These are phyloP conservation scores for Gonapodya sp. DNA, from an alignment of 192 early-diverging fungal genomes.

Conservation along the genomic window DNA sequence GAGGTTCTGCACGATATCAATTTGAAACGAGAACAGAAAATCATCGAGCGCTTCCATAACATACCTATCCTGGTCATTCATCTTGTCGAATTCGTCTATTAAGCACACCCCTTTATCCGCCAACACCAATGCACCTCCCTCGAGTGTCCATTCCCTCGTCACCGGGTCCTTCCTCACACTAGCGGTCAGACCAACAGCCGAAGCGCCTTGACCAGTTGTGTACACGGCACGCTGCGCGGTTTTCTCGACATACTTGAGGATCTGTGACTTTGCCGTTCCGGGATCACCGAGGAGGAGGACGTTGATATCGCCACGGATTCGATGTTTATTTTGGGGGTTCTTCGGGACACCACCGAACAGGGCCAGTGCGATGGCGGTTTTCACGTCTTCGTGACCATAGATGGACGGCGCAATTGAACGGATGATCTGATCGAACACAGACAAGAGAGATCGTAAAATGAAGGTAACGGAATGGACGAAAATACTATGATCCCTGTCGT, in stretches of 20 bases:
- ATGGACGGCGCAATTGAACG: slow-evolving; percentile 97
- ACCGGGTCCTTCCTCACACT: slow-evolving; percentile 75
- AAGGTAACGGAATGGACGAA: not conserved
- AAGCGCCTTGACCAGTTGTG: slow-evolving; percentile 78
- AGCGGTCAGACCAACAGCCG: slow-evolving; percentile 75
- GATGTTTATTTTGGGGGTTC: slow-evolving; percentile 85
- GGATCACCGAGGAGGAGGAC: slow-evolving; percentile 86
- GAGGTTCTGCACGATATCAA: slow-evolving; percentile 51
- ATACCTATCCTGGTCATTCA: slow-evolving; percentile 72
- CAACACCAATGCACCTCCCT: slow-evolving; percentile 78
- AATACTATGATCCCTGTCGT: not conserved
- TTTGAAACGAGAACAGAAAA: not conserved
- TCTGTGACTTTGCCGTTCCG: slow-evolving; percentile 80
- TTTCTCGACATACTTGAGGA: slow-evolving; percentile 75
- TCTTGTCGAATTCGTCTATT: slow-evolving; percentile 88
- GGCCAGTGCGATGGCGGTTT: slow-evolving; percentile 81
- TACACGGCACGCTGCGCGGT: slow-evolving; percentile 78
- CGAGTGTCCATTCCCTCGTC: slow-evolving; percentile 80
- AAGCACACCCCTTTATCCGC: slow-evolving; percentile 81
- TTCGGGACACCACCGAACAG: slow-evolving; percentile 96
- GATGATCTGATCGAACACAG: slow-evolving; percentile 49
- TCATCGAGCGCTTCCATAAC: too few relatives aligned
- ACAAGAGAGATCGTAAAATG: slow-evolving; percentile 10
- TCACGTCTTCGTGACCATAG: slow-evolving; percentile 96
- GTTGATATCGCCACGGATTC: slow-evolving; percentile 97